phyloP scores from a whole-genome alignment of 345 rosid genomes.

The Pugionium cornutum region DNA sequence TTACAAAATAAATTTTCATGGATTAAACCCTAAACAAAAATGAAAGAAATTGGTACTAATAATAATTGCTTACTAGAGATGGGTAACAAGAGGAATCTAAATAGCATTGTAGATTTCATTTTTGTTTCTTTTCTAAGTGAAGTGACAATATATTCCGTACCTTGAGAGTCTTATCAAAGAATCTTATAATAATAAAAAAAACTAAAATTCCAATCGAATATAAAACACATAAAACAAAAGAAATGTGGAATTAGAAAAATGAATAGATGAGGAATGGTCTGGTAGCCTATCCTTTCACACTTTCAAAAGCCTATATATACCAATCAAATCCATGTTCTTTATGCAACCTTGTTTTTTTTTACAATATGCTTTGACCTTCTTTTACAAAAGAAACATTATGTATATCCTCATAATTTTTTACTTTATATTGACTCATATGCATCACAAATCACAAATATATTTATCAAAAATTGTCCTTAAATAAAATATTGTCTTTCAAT shows the following conservation, averaged over 20 bases:
- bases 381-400: conserved; percentile 2
- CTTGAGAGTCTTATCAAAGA: conserved; percentile 33
- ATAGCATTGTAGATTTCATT: conserved; percentile 2
- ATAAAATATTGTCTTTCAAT: background rate
- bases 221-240: conserved; percentile 6
- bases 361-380: conserved; percentile 16
- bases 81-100: conserved; percentile 35
- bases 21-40: conserved; percentile 4
- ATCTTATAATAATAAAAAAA: background rate
- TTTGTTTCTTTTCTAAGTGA: conserved; percentile 20
- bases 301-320: conserved; percentile 39
- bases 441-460: conserved; percentile 15
- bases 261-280: conserved; percentile 19
- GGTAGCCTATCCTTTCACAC: conserved; percentile 28
- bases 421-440: conserved; percentile 25
- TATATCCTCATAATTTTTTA: background rate
- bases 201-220: background rate
- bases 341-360: conserved; percentile 7
- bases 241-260: conserved; percentile 9
- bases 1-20: background rate
- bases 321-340: conserved; percentile 29
- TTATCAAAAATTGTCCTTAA: background rate
- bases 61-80: conserved; percentile 19
- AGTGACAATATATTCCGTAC: conserved; percentile 33
- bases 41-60: conserved; percentile 18